Evolutionary conservation across 148 eudicot genomes (phyloP), one percentile per base, ranked within the genome.

Genomic region (Mesembryanthemum crystallinum): DNA sequence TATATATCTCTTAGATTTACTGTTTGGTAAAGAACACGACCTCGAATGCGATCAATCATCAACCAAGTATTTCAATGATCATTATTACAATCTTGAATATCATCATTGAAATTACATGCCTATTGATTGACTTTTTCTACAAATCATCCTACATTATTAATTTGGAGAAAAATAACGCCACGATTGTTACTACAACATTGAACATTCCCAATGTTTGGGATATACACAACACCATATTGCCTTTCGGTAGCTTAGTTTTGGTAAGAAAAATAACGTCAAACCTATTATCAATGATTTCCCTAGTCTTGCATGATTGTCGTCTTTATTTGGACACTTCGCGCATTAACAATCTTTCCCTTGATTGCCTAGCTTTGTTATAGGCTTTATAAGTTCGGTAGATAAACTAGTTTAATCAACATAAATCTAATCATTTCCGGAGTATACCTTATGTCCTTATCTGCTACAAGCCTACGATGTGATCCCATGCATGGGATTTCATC

Each of bases 291-390:
- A 21, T 65, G 28, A 42, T 23, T 25, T 17, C 29, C 45, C 49
- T 20, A 21, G 23, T 32, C 8, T 35, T 28, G 20, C 42, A 15
- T 28, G n/a, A 64, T 29, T 12, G 7, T 39, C 8, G 1, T 58
- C 25, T 58, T 72, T 42, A 25, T 42, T 60, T 60, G 39, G 37
- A 59, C 20, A 39, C 30, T 64, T 42, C 42, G 67, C 27, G 17
- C 8, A 60, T 73, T 55, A 57, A 71, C 39, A 64, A 64, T 13
- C 18, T n/a, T 57, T 64, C 42, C 20, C n/a, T 64, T 64, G 39
- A 12, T 64, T 8, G 3, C 28, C 23, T 57, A 57, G 61, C 49
- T 65, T 21, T 37, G 17, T 65, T 65, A 21, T 37, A 7, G 61
- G 7, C 49, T 18, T 37, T 21, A 21, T 3, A 64, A 62, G 0